These are phyloP conservation scores for Lecanoromycetidae sp. DNA, from an alignment of 2,329 filamentous ascomycete species.

Conservation along the genomic window DNA sequence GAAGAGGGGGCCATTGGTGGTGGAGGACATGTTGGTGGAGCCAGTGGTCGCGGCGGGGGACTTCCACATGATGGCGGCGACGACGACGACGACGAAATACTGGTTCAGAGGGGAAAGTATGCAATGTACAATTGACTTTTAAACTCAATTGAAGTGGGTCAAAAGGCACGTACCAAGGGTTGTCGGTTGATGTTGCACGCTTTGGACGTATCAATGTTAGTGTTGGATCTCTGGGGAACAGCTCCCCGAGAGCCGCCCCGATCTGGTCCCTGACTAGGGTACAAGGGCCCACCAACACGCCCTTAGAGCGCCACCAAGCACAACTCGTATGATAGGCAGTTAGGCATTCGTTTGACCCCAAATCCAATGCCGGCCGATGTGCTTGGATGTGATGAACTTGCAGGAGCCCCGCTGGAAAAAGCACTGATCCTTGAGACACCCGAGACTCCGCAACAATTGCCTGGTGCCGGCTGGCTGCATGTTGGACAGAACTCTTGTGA, in stretches of 20 bases:
- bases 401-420: not conserved
- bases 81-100: conserved; percentile 3
- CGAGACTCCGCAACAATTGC: conserved; percentile 9
- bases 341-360: not conserved
- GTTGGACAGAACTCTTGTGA: conserved; percentile 17
- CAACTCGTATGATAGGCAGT: too few relatives aligned
- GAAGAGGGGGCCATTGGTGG: conserved; percentile 17
- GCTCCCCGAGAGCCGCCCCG: too few relatives aligned
- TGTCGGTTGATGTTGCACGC: not conserved
- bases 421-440: not conserved
- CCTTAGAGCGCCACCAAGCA: conserved; percentile 1
- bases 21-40: conserved; percentile 3
- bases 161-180: too few relatives aligned
- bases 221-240: not conserved
- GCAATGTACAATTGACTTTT: not conserved
- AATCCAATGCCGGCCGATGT: conserved; percentile 3
- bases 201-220: too few relatives aligned
- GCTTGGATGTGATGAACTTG: not conserved
- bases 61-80: conserved; percentile 5
- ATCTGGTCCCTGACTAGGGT: not conserved
- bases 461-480: conserved; percentile 16
- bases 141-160: too few relatives aligned
- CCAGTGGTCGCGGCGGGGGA: conserved; percentile 12
- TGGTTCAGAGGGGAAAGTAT: conserved; percentile 6
- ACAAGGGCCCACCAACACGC: not conserved